Percentiles rank a stretch among this genome's conserved stretches.
phyloP scores from a whole-genome alignment of 2,329 filamentous ascomycete species.

The Xylaria arbuscula region DNA sequence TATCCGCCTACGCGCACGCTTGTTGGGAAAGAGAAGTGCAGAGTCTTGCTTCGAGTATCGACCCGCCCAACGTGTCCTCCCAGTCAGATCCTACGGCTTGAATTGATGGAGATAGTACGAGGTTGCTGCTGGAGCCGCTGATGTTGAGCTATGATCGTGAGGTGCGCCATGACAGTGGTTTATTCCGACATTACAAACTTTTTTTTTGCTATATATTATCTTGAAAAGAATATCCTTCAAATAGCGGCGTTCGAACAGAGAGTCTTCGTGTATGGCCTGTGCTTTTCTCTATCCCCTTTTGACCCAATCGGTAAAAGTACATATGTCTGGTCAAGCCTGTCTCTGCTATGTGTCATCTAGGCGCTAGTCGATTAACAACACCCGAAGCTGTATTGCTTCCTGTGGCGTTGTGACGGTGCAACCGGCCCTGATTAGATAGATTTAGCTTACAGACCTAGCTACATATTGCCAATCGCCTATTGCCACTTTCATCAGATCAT shows the following conservation, averaged over 20 bases:
- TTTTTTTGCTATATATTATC: background rate
- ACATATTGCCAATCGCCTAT: no score
- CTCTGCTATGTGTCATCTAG: no score
- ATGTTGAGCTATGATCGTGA: background rate
- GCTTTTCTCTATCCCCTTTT: background rate
- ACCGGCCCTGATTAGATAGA: no score
- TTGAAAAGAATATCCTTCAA: background rate
- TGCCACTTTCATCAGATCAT: no score
- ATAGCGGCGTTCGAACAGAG: background rate
- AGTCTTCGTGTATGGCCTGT: background rate
- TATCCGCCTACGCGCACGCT: constrained; percentile 8
- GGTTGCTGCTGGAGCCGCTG: background rate
- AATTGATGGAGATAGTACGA: constrained; percentile 17
- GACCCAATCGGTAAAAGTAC: background rate
- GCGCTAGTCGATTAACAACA: no score
- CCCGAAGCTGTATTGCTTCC: background rate
- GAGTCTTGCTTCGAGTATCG: no score
- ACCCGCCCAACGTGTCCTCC: background rate
- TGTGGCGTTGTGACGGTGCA: background rate
- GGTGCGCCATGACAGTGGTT: constrained; percentile 4
- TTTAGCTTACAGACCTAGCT: no score
- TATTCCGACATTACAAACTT: constrained; percentile 14
- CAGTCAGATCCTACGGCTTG: background rate
- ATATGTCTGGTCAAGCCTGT: background rate
- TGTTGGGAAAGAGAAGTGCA: no score